These are phyloP conservation scores for Colletotrichum navitas DNA, from an alignment of 2,329 filamentous ascomycete genomes.

Conservation along the genomic window DNA sequence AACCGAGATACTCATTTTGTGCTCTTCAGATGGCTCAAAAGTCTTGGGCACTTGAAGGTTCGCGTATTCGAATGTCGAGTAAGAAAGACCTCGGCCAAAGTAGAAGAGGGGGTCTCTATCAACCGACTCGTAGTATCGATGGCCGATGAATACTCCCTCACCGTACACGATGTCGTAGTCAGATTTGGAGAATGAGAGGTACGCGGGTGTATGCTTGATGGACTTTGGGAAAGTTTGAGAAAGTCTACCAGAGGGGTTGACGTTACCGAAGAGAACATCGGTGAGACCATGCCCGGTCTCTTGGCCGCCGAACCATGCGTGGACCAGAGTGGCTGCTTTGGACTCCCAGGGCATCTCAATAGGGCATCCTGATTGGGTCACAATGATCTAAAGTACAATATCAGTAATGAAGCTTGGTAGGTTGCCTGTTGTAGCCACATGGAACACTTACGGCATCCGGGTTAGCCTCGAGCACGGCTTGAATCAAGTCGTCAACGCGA, in stretches of 20 bases:
- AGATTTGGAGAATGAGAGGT: slow-evolving; percentile 80
- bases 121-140: slow-evolving; percentile 83
- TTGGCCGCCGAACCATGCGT: slow-evolving; percentile 91
- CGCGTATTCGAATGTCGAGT: slow-evolving; percentile 75
- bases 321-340: slow-evolving; percentile 70
- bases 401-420: slow-evolving; percentile 52
- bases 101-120: slow-evolving; percentile 76
- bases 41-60: slow-evolving; percentile 61
- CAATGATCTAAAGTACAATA: slow-evolving; percentile 60
- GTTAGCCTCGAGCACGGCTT: slow-evolving; percentile 74
- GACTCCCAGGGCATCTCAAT: slow-evolving; percentile 78
- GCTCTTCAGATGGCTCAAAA: slow-evolving; percentile 49
- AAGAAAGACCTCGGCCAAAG: slow-evolving; percentile 85
- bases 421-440: too few relatives aligned
- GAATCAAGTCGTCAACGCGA: slow-evolving; percentile 76
- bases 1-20: slow-evolving; percentile 53
- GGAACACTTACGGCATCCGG: slow-evolving; percentile 66
- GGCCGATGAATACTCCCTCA: slow-evolving; percentile 85
- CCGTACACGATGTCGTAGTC: slow-evolving; percentile 80
- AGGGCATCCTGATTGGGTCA: slow-evolving; percentile 83
- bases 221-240: slow-evolving; percentile 78
- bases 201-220: slow-evolving; percentile 79
- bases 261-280: slow-evolving; percentile 80
- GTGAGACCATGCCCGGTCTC: slow-evolving; percentile 86
- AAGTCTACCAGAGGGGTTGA: slow-evolving; percentile 81